Evolutionary conservation across 192 early-diverging fungal genomes (phyloP), one percentile per base, ranked within the genome.

Genomic region (Backusella luteola): DNA sequence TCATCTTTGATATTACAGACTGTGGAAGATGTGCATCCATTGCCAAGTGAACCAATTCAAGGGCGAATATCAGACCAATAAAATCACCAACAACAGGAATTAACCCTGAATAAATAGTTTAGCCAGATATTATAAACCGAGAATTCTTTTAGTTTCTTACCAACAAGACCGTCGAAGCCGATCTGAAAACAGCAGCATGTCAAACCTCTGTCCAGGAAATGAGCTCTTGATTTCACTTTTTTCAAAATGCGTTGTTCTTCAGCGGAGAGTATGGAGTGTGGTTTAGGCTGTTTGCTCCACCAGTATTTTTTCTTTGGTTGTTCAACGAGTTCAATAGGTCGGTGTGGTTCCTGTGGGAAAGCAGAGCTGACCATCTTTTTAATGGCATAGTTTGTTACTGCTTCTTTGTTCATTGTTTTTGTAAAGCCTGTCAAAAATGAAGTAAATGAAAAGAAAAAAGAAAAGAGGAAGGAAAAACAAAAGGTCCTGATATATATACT

Each of bases 11-110:
- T 6, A 77, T 71, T 7, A 87, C 39, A 23, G 56, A 32, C n/a
- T 73, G 75, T 19, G 85, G 85, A 32, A 87, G 76, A 26, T 82
- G 75, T 17, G 81, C 84, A 71, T 84, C 36, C 69, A 80, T 82
- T 17, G 83, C 81, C 2, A 76, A 82, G 23, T 80, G 73, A 21
- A 87, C 67, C 11, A 87, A 42, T 4, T 73, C 73, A 63, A 85
- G 11, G 1, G 86, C 76, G 38, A 85, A 66, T 11, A 80, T 44
- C 66, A 83, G 7, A 0, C 83, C 81, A 38, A 85, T 75, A n/a
- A 74, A 67, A 77, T 85, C 86, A 29, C 86, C 86, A 56, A 80
- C 68, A 32, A 85, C 66, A n/a, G 85, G 85, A 26, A 87, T 69
- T 69, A 84, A 75, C 39, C 85, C 85, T 86, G 7, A 78, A 38